These are phyloP conservation scores for Plasmodium sp. DNA, from an alignment of 169 alveolate species.

Conservation along the genomic window DNA sequence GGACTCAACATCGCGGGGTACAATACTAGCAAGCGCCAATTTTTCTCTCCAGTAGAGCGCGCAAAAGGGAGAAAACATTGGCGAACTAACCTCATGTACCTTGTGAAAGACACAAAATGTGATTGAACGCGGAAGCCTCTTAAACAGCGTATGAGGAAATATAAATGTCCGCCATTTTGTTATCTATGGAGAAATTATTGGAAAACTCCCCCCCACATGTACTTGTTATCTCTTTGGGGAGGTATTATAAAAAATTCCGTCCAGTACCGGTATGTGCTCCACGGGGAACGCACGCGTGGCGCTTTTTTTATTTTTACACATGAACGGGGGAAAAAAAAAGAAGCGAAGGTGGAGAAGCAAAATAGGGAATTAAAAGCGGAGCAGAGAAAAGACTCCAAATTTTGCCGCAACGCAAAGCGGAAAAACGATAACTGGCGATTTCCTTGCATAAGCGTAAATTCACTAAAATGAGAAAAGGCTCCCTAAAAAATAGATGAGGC, in stretches of 20 bases:
- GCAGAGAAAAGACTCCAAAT: neutral
- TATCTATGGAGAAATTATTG: neutral
- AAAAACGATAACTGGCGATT: neutral
- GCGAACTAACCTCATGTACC: neutral
- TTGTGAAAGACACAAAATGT: neutral
- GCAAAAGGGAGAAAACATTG: neutral
- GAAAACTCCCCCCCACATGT: neutral
- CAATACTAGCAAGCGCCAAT: neutral
- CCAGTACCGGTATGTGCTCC: neutral
- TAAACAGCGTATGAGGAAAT: neutral
- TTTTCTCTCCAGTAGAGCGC: neutral
- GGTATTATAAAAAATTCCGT: neutral
- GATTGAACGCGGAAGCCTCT: neutral
- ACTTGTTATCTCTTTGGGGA: neutral
- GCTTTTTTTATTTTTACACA: constrained; percentile 1
- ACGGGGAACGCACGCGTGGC: neutral
- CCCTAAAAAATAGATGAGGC: neutral
- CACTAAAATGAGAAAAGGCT: neutral
- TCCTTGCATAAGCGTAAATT: neutral
- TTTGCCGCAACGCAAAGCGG: neutral
- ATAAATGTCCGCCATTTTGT: neutral
- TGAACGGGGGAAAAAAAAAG: neutral
- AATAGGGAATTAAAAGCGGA: neutral
- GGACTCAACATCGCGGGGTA: neutral
- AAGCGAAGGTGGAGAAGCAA: neutral